Conservation (phyloP, 2,329 filamentous ascomycete species). For the Penicillium sp. region DNA sequence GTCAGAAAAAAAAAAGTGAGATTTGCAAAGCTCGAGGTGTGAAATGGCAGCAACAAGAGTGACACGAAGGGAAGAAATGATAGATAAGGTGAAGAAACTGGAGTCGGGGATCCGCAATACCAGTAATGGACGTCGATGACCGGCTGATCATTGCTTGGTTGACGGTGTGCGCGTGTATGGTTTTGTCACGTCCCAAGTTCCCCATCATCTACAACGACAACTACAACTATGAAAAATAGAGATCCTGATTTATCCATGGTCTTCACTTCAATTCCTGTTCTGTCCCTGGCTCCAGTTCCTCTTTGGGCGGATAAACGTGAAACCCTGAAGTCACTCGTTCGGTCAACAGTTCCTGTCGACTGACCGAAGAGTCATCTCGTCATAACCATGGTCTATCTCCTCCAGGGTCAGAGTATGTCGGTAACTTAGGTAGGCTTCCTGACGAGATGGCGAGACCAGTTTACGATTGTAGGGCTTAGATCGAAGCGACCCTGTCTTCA, state of each 20-base stretch:
- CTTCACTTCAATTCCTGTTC: too few relatives aligned
- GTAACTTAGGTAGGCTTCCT: constrained; percentile 1
- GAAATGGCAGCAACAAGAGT: constrained; percentile 7
- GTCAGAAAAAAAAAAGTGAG: constrained; percentile 10
- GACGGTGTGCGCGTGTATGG: constrained; percentile 16
- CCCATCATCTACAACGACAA: too few relatives aligned
- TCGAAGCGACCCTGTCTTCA: too few relatives aligned
- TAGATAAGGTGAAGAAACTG: constrained; percentile 20
- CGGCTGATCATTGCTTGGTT: too few relatives aligned
- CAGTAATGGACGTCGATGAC: too few relatives aligned
- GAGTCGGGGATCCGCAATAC: constrained; percentile 7
- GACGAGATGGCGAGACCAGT: background rate
- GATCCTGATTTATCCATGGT: too few relatives aligned
- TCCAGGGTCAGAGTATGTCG: constrained; percentile 10
- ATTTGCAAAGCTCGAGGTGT: constrained; percentile 7
- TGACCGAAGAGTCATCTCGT: constrained; percentile 3
- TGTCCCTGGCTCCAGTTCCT: too few relatives aligned
- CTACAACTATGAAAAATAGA: too few relatives aligned
- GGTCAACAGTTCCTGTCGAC: constrained; percentile 21
- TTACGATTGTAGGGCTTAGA: background rate
- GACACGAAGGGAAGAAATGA: constrained; percentile 10
- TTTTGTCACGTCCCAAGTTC: background rate
- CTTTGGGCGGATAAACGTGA: constrained; percentile 5
- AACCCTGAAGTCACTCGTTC: constrained; percentile 19
- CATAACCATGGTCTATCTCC: constrained; percentile 9